Base-by-base conservation (phyloP, 208 protist genomes). In the Sergeia podlipaevii region DNA sequence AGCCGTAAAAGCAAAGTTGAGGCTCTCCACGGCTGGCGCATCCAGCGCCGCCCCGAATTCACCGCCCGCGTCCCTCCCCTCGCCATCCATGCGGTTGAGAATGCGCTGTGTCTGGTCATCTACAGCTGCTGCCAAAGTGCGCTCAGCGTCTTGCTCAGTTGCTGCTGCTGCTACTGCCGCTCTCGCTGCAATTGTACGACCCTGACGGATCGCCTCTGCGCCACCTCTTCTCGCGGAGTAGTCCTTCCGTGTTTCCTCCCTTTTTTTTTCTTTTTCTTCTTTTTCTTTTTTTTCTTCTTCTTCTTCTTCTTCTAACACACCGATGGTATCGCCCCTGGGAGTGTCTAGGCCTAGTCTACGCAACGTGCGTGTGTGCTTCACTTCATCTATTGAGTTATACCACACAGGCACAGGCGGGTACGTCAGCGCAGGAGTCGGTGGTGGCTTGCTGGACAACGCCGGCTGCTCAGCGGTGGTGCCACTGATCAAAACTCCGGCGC, bases 1-100 rank as follows among this genome's bases (percentile, higher is more conserved):
- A 18, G 77, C 63, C 13, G 76, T 65, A 29, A 73, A 57, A 29
- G 59, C 60, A 42, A 62, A 61, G 36, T 73, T 28, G 13, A 73
- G 47, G 24, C 21, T 24, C 13, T 32, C 6, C 5, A n/a, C 46
- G 10, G 38, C 37, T 24, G n/a, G 21, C n/a, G n/a, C n/a, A n/a
- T n/a, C n/a, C n/a, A n/a, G n/a, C 34, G 37, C 30, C 6, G 4
- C 7, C 10, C 51, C 36, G 17, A 21, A 36, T 7, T 26, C 56
- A 17, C 24, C 23, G 24, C 34, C 27, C 21, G 26, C 17, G 33
- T 6, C 15, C 8, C 6, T 43, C 43, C 26, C 27, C 15, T 6
- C 49, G 26, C 43, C 45, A n/a, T 51, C 21, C 23, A 51, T 51
- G n/a, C n/a, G 45, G 7, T 18, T 28, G 7, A 30, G 20, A 13